phyloP scores from a whole-genome alignment of 306 rosid species.

The Gastrolobium villosum region DNA sequence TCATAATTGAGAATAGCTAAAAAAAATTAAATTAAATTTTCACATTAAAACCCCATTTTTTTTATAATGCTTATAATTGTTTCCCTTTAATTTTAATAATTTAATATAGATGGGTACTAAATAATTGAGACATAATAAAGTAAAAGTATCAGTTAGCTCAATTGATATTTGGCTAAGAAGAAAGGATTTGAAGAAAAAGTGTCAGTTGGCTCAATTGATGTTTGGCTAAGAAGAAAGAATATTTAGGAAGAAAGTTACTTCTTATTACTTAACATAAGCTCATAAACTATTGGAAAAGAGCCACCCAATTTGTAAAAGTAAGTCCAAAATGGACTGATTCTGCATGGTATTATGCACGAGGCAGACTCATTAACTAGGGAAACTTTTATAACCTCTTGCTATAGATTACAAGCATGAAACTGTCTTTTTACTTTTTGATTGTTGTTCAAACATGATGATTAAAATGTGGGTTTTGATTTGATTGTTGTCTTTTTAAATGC shows the following conservation, averaged over 20 bases:
- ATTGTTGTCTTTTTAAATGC: conserved; percentile 37
- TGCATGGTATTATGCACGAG: conserved; percentile 46
- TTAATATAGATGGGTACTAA: background rate
- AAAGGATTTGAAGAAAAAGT: background rate
- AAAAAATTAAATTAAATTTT: no score
- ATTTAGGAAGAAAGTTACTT: background rate
- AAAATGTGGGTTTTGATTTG: conserved; percentile 37
- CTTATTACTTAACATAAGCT: background rate
- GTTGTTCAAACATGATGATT: conserved; percentile 63
- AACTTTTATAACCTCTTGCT: conserved; percentile 39
- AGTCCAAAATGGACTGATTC: conserved; percentile 21
- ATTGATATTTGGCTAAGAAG: conserved; percentile 34
- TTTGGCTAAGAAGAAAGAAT: conserved; percentile 30
- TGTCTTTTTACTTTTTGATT: conserved; percentile 51
- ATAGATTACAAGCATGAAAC: conserved; percentile 50
- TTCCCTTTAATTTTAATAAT: background rate
- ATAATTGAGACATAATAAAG: background rate
- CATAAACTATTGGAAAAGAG: background rate
- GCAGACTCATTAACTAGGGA: conserved; percentile 10
- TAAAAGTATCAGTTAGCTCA: background rate
- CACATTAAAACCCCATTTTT: no score
- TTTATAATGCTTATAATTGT: background rate
- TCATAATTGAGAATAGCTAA: no score
- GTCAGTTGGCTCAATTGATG: conserved; percentile 1
- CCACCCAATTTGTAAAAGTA: conserved; percentile 11